These are phyloP conservation scores for Termitomyces sp. DNA, from an alignment of 768 basidiomycete species.

Conservation along the genomic window DNA sequence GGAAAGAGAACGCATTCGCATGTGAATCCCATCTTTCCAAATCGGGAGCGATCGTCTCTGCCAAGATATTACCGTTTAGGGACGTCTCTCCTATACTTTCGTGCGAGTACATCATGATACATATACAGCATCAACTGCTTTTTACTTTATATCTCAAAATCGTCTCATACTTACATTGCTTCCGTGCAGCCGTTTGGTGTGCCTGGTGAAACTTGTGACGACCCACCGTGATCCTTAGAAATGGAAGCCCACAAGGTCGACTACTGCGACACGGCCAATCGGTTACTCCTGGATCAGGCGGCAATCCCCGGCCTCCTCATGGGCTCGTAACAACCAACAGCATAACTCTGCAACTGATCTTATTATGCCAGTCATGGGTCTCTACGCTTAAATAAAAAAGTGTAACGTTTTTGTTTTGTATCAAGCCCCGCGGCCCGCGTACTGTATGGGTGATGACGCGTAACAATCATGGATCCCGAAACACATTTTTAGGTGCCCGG, in stretches of 20 bases:
- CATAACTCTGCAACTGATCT: background rate
- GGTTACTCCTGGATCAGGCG: background rate
- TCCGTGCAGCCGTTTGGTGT: background rate
- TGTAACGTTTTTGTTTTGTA: background rate
- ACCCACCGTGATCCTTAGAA: background rate
- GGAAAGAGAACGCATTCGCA: conserved; percentile 5
- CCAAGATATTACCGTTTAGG: background rate
- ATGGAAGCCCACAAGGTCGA: background rate
- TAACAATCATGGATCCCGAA: background rate
- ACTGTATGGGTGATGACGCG: background rate
- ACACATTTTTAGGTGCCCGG: background rate
- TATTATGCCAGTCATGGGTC: too few species aligned
- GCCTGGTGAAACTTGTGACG: background rate
- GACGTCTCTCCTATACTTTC: background rate
- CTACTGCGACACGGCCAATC: background rate
- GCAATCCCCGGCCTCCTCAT: background rate
- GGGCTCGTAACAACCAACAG: background rate
- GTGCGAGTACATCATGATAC: background rate
- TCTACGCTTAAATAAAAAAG: too few species aligned
- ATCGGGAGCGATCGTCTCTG: conserved; percentile 9
- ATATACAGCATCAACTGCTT: background rate
- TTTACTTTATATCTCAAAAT: background rate
- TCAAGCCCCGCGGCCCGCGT: background rate
- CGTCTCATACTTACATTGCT: background rate
- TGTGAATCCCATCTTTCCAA: conserved; percentile 16